Base-by-base conservation (phyloP, 1,284 basidiomycete genomes). In the Naganishia liquefaciens region DNA sequence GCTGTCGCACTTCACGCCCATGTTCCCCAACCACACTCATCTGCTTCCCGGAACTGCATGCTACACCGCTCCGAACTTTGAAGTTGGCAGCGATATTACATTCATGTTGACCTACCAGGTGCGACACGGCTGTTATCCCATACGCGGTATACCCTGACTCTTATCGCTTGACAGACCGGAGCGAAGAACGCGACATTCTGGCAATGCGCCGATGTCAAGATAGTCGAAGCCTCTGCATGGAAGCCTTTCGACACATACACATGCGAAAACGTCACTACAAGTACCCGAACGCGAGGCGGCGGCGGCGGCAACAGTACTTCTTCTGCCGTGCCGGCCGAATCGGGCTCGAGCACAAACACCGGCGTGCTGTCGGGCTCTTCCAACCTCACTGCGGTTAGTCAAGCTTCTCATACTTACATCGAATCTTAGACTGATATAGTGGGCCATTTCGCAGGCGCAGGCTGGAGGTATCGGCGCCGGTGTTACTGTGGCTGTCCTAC, bases 31-130 rank as follows among this genome's bases (percentile, higher is more conserved):
- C 46, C 57, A 60, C 37, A 60, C 57, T 21, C 57, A 60, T 47
- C 43, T 60, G 3, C 39, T 60, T 23, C 57, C 57, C 23, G 57
- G 57, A 50, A 60, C 57, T 3, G 57, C 57, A 5, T 60, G 57
- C 40, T 60, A 60, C 57, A 60, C 57, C 25, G 57, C 57, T 17
- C 57, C 57, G 3, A 42, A 49, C 46, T 60, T 60, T 39, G 46
- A 60, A 19, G 57, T 60, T 25, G 57, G 57, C 9, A 33, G 30
- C 25, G 57, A 60, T 25, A 60, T 60, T 39, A 60, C 57, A 2
- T 60, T 60, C 37, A 60, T 60, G 57, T 50, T 60, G 57, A 60
- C 57, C 2, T 60, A 60, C 19, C 57, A 60, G 57, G 57, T 60
- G n/a, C 19, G 33, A 37, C n/a, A 17, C 10, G 13, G 17, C 5